A percentile compares a stretch with the other conserved stretches of the same genome.
Evolutionary conservation across 1,284 basidiomycete species (phyloP).

Genomic region (Ustilago bromivora): DNA sequence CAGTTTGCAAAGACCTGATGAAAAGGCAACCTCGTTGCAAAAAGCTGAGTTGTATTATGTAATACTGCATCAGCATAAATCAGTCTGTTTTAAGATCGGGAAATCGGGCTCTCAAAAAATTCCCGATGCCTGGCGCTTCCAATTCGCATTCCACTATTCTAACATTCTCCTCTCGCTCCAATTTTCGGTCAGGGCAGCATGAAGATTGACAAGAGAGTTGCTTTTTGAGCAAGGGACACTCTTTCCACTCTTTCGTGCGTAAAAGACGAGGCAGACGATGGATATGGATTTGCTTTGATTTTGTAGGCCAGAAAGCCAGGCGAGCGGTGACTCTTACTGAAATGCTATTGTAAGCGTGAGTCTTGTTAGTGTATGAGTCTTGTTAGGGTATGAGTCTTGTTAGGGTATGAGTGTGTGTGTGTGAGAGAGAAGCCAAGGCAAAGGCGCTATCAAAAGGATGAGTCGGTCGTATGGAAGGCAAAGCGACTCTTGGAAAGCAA

Average conservation of each 20-base stretch:
- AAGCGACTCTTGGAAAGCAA: background rate
- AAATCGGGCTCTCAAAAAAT: background rate
- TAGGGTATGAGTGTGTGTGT: background rate
- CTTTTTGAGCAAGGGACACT: background rate
- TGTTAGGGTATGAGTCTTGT: no score
- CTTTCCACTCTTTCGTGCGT: background rate
- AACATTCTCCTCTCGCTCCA: background rate
- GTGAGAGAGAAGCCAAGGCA: background rate
- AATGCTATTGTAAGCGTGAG: background rate
- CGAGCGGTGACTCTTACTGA: background rate
- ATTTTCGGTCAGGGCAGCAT: background rate
- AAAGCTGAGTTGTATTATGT: constrained; percentile 1
- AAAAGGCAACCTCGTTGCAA: background rate
- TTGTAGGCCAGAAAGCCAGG: no score
- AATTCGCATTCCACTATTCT: background rate
- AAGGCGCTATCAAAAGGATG: background rate
- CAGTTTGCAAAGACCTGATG: background rate
- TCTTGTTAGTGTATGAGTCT: background rate
- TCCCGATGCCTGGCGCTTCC: background rate
- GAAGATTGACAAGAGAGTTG: background rate
- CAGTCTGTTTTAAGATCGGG: background rate
- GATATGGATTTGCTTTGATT: no score
- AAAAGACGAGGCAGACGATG: background rate
- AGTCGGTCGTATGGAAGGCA: background rate
- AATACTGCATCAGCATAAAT: background rate